Conservation (phyloP, 164 flowering plant genomes). For the Nymphaea thermarum region DNA sequence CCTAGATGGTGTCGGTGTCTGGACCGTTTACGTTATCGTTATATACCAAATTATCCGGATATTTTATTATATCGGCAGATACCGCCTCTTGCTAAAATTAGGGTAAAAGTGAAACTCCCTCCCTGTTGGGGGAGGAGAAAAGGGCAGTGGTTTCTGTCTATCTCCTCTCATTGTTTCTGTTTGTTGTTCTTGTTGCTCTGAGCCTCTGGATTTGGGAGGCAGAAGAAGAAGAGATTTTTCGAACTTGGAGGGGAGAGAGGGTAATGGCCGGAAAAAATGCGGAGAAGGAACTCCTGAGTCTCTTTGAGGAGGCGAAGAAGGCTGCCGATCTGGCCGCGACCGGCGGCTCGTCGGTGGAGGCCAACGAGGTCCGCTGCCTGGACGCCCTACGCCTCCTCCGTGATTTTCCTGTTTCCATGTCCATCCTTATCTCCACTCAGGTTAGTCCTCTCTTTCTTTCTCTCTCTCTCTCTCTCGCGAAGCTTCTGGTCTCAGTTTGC, state of each 20-base stretch:
- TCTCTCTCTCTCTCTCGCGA: not conserved
- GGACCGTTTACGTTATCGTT: too few relatives aligned
- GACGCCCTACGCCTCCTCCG: conserved; percentile 57
- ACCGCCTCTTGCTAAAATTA: too few relatives aligned
- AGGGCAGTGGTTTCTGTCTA: too few relatives aligned
- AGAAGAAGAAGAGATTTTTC: too few relatives aligned
- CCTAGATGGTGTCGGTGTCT: too few relatives aligned
- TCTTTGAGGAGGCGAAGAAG: conserved; percentile 68
- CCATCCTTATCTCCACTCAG: conserved; percentile 72
- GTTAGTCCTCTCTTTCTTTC: conserved; percentile 12
- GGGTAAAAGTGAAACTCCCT: too few relatives aligned
- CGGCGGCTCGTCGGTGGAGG: conserved; percentile 19
- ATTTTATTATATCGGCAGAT: too few relatives aligned
- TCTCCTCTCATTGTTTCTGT: too few relatives aligned
- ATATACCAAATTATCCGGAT: too few relatives aligned
- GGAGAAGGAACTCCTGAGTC: conserved; percentile 71
- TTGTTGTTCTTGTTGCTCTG: too few relatives aligned
- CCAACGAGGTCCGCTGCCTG: conserved; percentile 56
- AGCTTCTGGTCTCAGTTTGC: not conserved
- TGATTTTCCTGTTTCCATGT: conserved; percentile 51
- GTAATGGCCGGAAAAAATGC: conserved; percentile 13
- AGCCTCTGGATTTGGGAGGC: too few relatives aligned
- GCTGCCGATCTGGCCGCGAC: conserved; percentile 57
- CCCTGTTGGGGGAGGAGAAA: too few relatives aligned
- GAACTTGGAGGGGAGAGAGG: not conserved